Conservation (phyloP, 177 flowering plant genomes). For the Tripterygium wilfordii region DNA sequence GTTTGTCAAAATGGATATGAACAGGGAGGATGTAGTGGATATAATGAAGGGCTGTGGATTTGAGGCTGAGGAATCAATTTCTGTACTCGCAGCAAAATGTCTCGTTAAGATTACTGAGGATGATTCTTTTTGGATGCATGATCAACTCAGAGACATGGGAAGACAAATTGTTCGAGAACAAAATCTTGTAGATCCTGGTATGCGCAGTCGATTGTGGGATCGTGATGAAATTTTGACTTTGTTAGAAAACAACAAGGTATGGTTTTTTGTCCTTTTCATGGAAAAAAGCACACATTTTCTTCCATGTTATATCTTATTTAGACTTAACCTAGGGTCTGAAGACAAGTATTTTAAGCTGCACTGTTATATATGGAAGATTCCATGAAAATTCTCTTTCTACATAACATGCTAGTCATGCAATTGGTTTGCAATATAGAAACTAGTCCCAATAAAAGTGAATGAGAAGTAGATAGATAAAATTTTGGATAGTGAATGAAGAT, state of each 20-base stretch:
- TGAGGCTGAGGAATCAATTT: slow-evolving; percentile 19
- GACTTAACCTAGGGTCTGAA: too few relatives aligned
- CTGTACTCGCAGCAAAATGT: slow-evolving; percentile 24
- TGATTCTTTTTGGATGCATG: slow-evolving; percentile 43
- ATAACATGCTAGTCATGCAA: too few relatives aligned
- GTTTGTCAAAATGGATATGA: slow-evolving; percentile 26
- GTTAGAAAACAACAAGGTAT: slow-evolving; percentile 24
- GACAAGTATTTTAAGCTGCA: too few relatives aligned
- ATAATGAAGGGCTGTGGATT: slow-evolving; percentile 37
- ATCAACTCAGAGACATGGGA: slow-evolving; percentile 56
- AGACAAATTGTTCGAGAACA: slow-evolving; percentile 39
- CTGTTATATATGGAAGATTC: too few relatives aligned
- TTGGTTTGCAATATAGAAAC: too few relatives aligned
- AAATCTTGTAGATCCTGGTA: slow-evolving; percentile 22
- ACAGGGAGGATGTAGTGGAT: slow-evolving; percentile 23
- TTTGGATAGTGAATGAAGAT: too few relatives aligned
- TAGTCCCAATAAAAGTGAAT: too few relatives aligned
- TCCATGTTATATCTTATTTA: too few relatives aligned
- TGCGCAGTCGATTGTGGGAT: slow-evolving; percentile 49
- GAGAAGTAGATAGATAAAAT: too few relatives aligned
- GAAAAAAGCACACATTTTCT: too few relatives aligned
- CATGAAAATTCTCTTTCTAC: too few relatives aligned
- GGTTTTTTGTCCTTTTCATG: not conserved
- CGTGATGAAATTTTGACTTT: slow-evolving; percentile 23
- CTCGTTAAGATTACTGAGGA: slow-evolving; percentile 30